Evolutionary conservation across 2,329 filamentous ascomycete genomes (phyloP).

Genomic region (Epichloe amarillans): DNA sequence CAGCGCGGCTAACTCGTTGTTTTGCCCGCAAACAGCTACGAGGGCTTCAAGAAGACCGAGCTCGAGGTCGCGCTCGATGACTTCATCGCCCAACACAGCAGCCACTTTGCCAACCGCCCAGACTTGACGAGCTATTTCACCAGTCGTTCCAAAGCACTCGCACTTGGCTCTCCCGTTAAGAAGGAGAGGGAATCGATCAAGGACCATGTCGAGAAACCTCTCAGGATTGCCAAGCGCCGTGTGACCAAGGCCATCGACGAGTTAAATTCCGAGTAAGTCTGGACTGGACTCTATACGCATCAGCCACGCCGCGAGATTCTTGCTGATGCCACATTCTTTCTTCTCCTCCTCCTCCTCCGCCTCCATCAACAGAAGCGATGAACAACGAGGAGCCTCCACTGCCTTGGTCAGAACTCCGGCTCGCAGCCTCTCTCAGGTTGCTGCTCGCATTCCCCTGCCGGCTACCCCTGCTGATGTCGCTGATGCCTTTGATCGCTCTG

Average conservation of each 20-base stretch:
- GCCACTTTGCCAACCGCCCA: conserved; percentile 48
- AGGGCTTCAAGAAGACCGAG: conserved; percentile 63
- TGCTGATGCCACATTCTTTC: not conserved
- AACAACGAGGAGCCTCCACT: conserved; percentile 25
- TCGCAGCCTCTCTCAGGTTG: conserved; percentile 39
- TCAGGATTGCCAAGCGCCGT: conserved; percentile 34
- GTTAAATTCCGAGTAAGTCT: conserved; percentile 30
- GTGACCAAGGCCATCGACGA: conserved; percentile 32
- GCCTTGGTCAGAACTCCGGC: conserved; percentile 36
- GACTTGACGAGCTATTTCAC: conserved; percentile 64
- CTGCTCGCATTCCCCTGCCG: conserved; percentile 55
- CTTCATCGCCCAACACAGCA: conserved; percentile 55
- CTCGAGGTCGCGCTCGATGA: conserved; percentile 64
- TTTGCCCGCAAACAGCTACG: conserved; percentile 36
- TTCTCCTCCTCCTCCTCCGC: not conserved
- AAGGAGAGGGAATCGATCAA: conserved; percentile 30
- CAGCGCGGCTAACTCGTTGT: not conserved
- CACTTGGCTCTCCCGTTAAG: conserved; percentile 48
- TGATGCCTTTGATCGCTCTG: conserved; percentile 59
- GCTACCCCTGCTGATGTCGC: conserved; percentile 70
- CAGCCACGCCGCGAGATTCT: not conserved
- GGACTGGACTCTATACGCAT: not conserved
- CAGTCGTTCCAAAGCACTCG: conserved; percentile 43
- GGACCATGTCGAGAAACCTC: conserved; percentile 23
- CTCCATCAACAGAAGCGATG: conserved; percentile 15